Evolutionary conservation across 2,329 filamentous ascomycete species (phyloP).

Genomic region (Colletotrichum sp.): DNA sequence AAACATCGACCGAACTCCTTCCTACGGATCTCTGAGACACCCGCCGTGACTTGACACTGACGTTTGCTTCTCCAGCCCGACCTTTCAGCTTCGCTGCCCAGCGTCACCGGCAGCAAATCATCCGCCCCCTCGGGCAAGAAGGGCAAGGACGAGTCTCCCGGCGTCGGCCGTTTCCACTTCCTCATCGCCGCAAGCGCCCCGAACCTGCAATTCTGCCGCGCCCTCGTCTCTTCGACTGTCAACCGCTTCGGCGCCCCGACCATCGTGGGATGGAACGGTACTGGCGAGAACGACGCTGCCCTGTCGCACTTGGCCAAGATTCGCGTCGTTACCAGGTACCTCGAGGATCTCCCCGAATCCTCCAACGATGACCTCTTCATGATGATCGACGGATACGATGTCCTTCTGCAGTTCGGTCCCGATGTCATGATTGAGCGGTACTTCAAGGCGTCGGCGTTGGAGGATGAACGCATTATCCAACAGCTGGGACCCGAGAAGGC

Average conservation of each 20-base stretch:
- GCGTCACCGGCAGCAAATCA: conserved; percentile 9
- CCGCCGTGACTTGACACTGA: conserved; percentile 9
- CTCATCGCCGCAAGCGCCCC: conserved; percentile 40
- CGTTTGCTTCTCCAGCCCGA: conserved; percentile 14
- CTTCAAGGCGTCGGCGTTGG: conserved; percentile 56
- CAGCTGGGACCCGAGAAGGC: conserved; percentile 49
- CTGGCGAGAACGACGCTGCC: conserved; percentile 37
- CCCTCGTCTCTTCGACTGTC: conserved; percentile 40
- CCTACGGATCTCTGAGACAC: neutral
- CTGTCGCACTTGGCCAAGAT: conserved; percentile 45
- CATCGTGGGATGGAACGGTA: conserved; percentile 43
- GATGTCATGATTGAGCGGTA: conserved; percentile 69
- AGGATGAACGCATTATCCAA: conserved; percentile 55
- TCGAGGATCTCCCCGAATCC: conserved; percentile 29
- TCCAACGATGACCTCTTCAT: conserved; percentile 65
- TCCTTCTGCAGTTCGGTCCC: conserved; percentile 69
- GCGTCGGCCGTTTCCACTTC: conserved; percentile 36
- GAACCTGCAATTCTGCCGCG: conserved; percentile 43
- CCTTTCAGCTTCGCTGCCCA: conserved; percentile 16
- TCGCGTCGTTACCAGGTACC: conserved; percentile 38
- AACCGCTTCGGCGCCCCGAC: conserved; percentile 42
- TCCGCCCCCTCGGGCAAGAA: neutral
- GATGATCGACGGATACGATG: conserved; percentile 67
- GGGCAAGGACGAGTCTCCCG: neutral
- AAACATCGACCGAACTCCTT: conserved; percentile 13